These are phyloP conservation scores for Nepenthes gracilis DNA, from an alignment of 148 eudicot species.

Conservation along the genomic window DNA sequence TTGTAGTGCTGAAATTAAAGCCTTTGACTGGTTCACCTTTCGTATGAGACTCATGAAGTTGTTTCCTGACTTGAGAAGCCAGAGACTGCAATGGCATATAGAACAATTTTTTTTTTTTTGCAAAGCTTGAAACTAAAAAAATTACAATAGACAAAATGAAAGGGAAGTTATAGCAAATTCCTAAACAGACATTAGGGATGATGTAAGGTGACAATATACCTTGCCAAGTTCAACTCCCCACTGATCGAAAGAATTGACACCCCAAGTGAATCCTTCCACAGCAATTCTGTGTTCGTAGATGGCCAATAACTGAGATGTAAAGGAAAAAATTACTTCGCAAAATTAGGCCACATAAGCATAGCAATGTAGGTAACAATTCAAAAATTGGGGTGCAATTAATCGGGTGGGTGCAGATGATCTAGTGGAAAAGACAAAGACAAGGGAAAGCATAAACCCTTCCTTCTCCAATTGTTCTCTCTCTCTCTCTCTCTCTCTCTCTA, in stretches of 20 bases:
- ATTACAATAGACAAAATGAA: not conserved
- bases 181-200: not conserved
- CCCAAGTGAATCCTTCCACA: constrained; percentile 94
- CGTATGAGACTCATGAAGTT: constrained; percentile 80
- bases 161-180: not conserved
- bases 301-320: constrained; percentile 57
- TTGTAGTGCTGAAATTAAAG: constrained; percentile 82
- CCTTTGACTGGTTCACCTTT: constrained; percentile 62
- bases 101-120: not conserved
- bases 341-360: too few species aligned
- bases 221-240: constrained; percentile 99
- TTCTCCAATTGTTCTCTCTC: too few species aligned
- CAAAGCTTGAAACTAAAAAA: not conserved
- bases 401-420: too few species aligned
- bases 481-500: too few species aligned
- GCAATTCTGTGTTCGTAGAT: constrained; percentile 95
- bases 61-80: constrained; percentile 91
- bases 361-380: too few species aligned
- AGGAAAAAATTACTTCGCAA: not conserved
- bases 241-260: constrained; percentile 94
- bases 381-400: too few species aligned
- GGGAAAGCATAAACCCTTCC: too few species aligned
- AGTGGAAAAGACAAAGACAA: too few species aligned
- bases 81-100: constrained; percentile 52
- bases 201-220: constrained; percentile 28